A percentile compares a stretch with the other conserved stretches of the same genome.
phyloP scores from a whole-genome alignment of 148 eudicot genomes.

The Vaccinium darrowii region DNA sequence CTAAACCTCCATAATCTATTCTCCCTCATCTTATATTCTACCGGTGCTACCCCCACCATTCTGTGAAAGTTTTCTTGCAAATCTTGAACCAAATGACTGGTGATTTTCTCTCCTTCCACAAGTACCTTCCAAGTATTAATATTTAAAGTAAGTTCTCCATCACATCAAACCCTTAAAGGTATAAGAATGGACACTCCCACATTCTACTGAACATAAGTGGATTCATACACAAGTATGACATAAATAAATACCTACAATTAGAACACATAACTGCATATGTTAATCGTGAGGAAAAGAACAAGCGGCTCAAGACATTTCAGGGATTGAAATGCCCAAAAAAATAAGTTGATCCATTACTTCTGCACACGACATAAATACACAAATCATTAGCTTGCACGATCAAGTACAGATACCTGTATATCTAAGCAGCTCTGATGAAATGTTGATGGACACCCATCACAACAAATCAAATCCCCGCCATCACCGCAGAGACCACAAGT shows the following conservation, averaged over 20 bases:
- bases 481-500: constrained; percentile 94
- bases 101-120: neutral
- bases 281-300: neutral
- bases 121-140: neutral
- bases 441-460: constrained; percentile 98
- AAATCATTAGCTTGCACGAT: neutral
- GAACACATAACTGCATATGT: neutral
- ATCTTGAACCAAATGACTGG: neutral
- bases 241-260: neutral
- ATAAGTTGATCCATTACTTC: neutral
- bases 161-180: neutral
- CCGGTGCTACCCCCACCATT: neutral
- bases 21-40: neutral
- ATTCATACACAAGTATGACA: neutral
- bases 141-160: neutral
- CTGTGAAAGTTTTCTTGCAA: neutral
- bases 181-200: neutral
- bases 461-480: constrained; percentile 97
- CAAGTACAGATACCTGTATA: constrained; percentile 49
- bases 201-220: neutral
- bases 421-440: constrained; percentile 91
- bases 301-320: neutral
- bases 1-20: neutral
- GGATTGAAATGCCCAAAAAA: neutral
- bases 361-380: neutral